phyloP scores from a whole-genome alignment of 306 rosid species.

The Fragaria vesca region DNA sequence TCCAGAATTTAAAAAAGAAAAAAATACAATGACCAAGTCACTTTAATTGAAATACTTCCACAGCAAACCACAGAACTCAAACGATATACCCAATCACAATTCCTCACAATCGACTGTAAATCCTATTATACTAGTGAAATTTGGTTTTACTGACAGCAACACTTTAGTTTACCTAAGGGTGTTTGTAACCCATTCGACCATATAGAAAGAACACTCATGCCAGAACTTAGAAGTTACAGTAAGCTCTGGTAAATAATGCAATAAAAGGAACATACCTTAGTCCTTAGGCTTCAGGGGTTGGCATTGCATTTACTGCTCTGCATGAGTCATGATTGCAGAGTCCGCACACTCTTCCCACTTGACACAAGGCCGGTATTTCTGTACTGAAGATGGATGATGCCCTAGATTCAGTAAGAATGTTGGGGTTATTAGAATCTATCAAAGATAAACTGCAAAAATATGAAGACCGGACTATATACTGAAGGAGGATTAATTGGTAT shows the following conservation, averaged over 20 bases:
- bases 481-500: not conserved
- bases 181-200: not conserved
- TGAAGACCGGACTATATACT: conserved; percentile 38
- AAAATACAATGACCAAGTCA: not conserved
- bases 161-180: not conserved
- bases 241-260: not conserved
- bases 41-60: not conserved
- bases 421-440: conserved; percentile 89
- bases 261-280: not conserved
- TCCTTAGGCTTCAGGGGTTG: not conserved
- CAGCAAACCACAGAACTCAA: not conserved
- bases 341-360: not conserved
- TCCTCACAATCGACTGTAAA: not conserved
- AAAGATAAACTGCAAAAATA: conserved; percentile 49
- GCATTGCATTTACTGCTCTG: not conserved
- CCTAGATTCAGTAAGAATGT: conserved; percentile 96
- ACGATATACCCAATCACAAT: not conserved
- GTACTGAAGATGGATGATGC: conserved; percentile 91
- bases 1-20: not conserved
- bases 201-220: not conserved
- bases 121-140: not conserved
- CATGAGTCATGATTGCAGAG: not conserved
- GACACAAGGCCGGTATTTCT: conserved; percentile 80
- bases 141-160: not conserved
- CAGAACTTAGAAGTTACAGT: not conserved